These are phyloP conservation scores for Hygrocybe coccinea DNA, from an alignment of 768 basidiomycete species.

Conservation along the genomic window DNA sequence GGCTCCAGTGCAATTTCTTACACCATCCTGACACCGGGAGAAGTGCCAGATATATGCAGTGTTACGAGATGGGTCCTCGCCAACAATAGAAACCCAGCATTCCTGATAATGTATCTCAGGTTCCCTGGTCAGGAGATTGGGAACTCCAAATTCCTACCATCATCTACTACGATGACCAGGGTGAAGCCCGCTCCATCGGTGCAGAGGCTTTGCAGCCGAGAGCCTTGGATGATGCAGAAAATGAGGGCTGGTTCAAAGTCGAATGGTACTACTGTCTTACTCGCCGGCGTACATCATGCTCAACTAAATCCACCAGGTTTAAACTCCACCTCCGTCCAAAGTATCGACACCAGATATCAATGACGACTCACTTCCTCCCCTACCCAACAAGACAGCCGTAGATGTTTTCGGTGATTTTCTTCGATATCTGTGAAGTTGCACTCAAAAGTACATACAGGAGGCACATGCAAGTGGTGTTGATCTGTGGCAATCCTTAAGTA, in stretches of 20 bases:
- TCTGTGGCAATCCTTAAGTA: conserved; percentile 38
- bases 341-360: not conserved
- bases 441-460: conserved; percentile 37
- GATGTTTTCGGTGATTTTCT: conserved; percentile 40
- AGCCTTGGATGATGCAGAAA: conserved; percentile 38
- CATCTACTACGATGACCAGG: conserved; percentile 44
- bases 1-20: too few relatives aligned
- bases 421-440: conserved; percentile 36
- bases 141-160: conserved; percentile 46
- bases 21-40: conserved; percentile 37
- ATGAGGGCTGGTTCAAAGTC: conserved; percentile 45
- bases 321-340: conserved; percentile 21
- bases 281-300: not conserved
- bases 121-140: conserved; percentile 47
- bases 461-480: conserved; percentile 31
- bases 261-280: conserved; percentile 39
- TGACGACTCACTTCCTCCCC: conserved; percentile 18
- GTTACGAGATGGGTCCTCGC: conserved; percentile 34
- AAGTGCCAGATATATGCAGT: conserved; percentile 38
- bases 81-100: not conserved
- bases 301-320: conserved; percentile 16
- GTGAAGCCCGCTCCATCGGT: conserved; percentile 39
- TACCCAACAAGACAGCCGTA: conserved; percentile 33
- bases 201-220: conserved; percentile 44
- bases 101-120: conserved; percentile 20